These are phyloP conservation scores for Cocos nucifera DNA, from an alignment of 176 grass and related monocot species.

Conservation along the genomic window DNA sequence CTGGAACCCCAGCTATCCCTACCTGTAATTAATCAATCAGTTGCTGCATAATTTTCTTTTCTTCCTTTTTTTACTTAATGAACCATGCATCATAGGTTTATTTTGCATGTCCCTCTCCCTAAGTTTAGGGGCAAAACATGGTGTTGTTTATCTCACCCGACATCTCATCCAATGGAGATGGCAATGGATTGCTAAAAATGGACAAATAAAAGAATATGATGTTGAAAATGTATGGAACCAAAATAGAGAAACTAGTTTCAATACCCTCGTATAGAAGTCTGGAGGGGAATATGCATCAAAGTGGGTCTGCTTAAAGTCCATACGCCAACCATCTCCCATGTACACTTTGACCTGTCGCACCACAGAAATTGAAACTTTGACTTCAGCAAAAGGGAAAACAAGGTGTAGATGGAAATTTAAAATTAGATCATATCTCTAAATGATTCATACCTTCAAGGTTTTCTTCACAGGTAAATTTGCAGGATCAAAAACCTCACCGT, in stretches of 20 bases:
- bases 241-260: neutral
- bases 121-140: too few species aligned
- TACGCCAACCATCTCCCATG: conserved; percentile 83
- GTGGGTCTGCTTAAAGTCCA: conserved; percentile 71
- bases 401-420: neutral
- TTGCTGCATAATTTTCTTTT: too few species aligned
- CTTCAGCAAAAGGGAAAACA: neutral
- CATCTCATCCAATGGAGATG: too few species aligned
- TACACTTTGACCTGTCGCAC: conserved; percentile 73
- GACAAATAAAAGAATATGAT: too few species aligned
- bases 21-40: conserved; percentile 33
- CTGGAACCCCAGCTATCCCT: conserved; percentile 69
- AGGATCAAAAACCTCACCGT: conserved; percentile 12
- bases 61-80: too few species aligned
- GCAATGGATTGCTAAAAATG: too few species aligned
- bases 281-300: conserved; percentile 91
- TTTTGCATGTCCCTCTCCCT: too few species aligned
- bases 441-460: conserved; percentile 14
- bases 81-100: too few species aligned
- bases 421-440: neutral
- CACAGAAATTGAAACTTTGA: neutral
- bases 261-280: conserved; percentile 80
- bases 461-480: neutral
- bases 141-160: too few species aligned
- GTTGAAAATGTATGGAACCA: too few species aligned